Evolutionary conservation across 768 basidiomycete genomes (phyloP).

Genomic region (Clavulina sp.): DNA sequence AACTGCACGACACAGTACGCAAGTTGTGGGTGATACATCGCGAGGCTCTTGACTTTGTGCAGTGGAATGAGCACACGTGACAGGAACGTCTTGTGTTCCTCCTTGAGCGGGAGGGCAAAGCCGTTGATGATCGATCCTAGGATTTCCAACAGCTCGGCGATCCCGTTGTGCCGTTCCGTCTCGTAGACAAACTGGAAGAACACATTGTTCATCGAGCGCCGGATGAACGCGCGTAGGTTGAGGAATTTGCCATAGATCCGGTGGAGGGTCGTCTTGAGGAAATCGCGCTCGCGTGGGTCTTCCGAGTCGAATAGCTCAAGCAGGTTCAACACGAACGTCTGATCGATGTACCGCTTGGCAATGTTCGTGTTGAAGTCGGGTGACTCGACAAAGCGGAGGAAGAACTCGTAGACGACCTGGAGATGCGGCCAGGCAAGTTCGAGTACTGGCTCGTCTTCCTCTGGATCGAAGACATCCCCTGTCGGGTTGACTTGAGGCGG

Average conservation of each 20-base stretch:
- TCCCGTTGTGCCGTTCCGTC: constrained; percentile 96
- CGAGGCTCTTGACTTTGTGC: constrained; percentile 96
- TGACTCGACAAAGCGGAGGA: constrained; percentile 94
- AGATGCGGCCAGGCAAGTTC: constrained; percentile 99
- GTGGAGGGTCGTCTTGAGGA: constrained; percentile 96
- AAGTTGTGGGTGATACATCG: constrained; percentile 95
- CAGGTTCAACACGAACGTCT: constrained; percentile 85
- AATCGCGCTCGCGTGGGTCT: constrained; percentile 96
- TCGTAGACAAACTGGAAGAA: constrained; percentile 99
- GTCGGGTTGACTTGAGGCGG: constrained; percentile 97
- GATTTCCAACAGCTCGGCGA: constrained; percentile 94
- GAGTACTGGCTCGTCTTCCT: constrained; percentile 97
- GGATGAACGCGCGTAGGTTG: constrained; percentile 94
- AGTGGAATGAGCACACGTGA: constrained; percentile 85
- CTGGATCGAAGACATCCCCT: constrained; percentile 97
- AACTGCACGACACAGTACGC: constrained; percentile 99
- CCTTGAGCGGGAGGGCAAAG: constrained; percentile 92
- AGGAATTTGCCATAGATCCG: constrained; percentile 99
- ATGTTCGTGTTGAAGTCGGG: constrained; percentile 97
- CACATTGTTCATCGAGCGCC: constrained; percentile 97
- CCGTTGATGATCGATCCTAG: constrained; percentile 99
- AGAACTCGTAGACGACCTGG: constrained; percentile 99
- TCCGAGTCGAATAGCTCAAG: constrained; percentile 97
- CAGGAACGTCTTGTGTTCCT: constrained; percentile 97
- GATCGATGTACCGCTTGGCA: constrained; percentile 95